Evolutionary conservation across 257 asterid species (phyloP).

Genomic region (Fraxinus americana): DNA sequence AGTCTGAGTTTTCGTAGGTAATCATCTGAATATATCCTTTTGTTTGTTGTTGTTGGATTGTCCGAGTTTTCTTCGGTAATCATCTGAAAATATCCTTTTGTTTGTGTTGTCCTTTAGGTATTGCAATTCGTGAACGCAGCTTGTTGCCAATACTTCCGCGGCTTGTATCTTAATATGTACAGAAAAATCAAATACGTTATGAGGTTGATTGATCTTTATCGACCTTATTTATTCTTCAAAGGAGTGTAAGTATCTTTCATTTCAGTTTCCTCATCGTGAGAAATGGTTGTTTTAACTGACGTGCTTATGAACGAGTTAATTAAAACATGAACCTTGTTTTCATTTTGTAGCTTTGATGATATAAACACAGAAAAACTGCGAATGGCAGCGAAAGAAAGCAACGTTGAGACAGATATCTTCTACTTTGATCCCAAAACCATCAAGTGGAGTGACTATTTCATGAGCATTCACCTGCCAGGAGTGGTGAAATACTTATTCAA

Average conservation of each 20-base stretch:
- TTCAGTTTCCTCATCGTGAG: background rate
- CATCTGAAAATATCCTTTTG: background rate
- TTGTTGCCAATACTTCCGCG: conserved; percentile 68
- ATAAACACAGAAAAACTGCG: conserved; percentile 69
- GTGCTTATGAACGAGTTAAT: background rate
- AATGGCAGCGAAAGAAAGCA: conserved; percentile 42
- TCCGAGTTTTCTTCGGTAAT: background rate
- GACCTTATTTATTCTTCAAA: conserved; percentile 80
- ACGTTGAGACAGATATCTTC: conserved; percentile 42
- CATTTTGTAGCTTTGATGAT: conserved; percentile 64
- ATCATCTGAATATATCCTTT: background rate
- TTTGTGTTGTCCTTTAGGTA: conserved; percentile 43
- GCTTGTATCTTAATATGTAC: conserved; percentile 40
- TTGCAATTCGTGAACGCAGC: conserved; percentile 59
- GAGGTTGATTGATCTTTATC: conserved; percentile 70
- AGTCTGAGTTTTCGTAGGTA: background rate
- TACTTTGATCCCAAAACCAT: conserved; percentile 72
- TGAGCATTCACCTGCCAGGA: conserved; percentile 74
- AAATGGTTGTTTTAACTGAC: background rate
- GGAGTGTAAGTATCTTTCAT: conserved; percentile 65
- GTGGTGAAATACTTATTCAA: conserved; percentile 68
- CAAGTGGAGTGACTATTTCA: conserved; percentile 78
- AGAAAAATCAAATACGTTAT: conserved; percentile 63
- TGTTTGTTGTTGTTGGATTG: background rate
- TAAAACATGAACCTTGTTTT: background rate